These are phyloP conservation scores for Gillenia trifoliata DNA, from an alignment of 306 rosid species.

Conservation along the genomic window DNA sequence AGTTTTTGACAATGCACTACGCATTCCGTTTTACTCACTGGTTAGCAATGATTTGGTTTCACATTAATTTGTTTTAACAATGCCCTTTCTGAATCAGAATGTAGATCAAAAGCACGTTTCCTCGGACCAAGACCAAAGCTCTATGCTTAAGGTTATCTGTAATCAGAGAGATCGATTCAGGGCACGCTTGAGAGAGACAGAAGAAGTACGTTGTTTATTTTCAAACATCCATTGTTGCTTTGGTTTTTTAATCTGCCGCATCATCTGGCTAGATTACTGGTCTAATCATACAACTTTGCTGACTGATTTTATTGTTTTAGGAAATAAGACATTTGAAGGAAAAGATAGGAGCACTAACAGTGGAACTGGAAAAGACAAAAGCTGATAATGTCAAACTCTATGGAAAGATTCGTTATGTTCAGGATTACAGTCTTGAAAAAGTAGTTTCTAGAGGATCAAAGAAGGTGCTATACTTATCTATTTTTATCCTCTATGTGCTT, in stretches of 20 bases:
- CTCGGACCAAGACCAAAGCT: constrained; percentile 82
- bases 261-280: constrained; percentile 16
- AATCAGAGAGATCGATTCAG: constrained; percentile 96
- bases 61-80: constrained; percentile 18
- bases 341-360: constrained; percentile 71
- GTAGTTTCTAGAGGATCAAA: constrained; percentile 93
- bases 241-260: not conserved
- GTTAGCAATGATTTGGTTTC: not conserved
- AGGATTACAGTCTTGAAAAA: constrained; percentile 89
- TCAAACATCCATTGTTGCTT: constrained; percentile 7
- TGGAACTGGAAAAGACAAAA: constrained; percentile 80
- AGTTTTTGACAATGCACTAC: not conserved
- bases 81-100: constrained; percentile 45
- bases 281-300: constrained; percentile 13
- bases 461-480: constrained; percentile 48
- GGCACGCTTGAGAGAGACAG: constrained; percentile 85
- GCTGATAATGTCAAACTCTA: constrained; percentile 96
- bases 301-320: constrained; percentile 38
- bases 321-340: constrained; percentile 91
- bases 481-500: constrained; percentile 2
- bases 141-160: constrained; percentile 98
- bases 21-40: not conserved
- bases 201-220: constrained; percentile 55
- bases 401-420: constrained; percentile 97
- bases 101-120: constrained; percentile 57